phyloP scores from a whole-genome alignment of 345 rosid species.

The Stellera chamaejasme region DNA sequence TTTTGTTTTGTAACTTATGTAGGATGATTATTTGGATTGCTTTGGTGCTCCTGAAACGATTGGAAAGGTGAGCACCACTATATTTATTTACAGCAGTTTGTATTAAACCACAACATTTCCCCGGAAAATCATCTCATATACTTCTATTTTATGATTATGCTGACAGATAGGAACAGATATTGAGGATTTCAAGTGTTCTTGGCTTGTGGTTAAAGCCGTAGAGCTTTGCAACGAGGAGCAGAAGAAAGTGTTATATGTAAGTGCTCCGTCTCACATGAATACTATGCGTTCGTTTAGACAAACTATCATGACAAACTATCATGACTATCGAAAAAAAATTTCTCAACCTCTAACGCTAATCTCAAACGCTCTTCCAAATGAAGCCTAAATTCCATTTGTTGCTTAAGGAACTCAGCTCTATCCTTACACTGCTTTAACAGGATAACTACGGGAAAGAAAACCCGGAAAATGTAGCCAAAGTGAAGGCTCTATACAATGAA shows the following conservation, averaged over 20 bases:
- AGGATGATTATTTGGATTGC: constrained; percentile 89
- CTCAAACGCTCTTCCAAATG: too few species aligned
- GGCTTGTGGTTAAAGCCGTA: constrained; percentile 79
- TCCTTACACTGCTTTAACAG: constrained; percentile 18
- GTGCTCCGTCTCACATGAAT: neutral
- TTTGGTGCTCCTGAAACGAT: constrained; percentile 64
- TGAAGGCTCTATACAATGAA: constrained; percentile 62
- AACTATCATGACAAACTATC: too few species aligned
- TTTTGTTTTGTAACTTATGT: constrained; percentile 10
- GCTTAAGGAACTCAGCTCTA: too few species aligned
- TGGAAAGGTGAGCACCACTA: constrained; percentile 50
- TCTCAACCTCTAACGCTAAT: too few species aligned
- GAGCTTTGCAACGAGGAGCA: constrained; percentile 60
- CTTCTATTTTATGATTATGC: neutral
- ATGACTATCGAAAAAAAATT: too few species aligned
- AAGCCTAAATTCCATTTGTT: too few species aligned
- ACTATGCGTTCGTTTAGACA: neutral
- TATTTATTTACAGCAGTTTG: neutral
- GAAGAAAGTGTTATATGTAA: constrained; percentile 50
- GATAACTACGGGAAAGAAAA: constrained; percentile 75
- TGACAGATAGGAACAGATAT: constrained; percentile 79
- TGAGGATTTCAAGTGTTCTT: constrained; percentile 83
- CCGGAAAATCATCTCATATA: neutral
- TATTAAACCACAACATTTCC: neutral
- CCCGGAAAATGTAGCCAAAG: constrained; percentile 49